Evolutionary conservation across 495 filamentous ascomycete species (phyloP), one percentile per base, ranked within the genome.

Genomic region (Elasticomyces elasticus): DNA sequence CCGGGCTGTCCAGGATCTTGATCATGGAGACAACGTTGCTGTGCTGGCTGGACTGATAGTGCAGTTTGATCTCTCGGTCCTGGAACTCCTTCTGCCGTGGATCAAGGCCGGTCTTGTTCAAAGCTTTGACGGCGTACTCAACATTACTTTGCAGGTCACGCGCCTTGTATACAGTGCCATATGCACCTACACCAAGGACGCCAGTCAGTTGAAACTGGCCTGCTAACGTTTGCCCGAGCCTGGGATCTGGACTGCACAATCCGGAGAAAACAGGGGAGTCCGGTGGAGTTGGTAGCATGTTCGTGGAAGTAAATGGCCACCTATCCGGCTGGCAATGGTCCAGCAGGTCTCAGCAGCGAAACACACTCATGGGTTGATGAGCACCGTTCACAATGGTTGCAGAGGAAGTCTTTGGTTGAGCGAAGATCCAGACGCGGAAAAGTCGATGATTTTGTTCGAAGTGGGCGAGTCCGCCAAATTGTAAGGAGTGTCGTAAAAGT

Each of bases 81-180:
- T 97, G 92, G 74, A 94, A 99, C 62, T 82, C 81, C 57, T 81
- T 75, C 66, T 97, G 90, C 58, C 94, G 78, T 57, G 78, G 76
- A 71, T 97, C 90, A 75, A 97, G 73, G 43, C 87, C 89, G 52
- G 80, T 74, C 71, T 96, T 97, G 80, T 87, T 90, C 68, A 99
- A 77, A 33, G 89, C 89, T 74, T 99, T 99, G 66, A 99, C 91
- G 50, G 92, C 94, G 73, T 94, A 99, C 53, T 79, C 80, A 30
- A 80, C 77, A 62, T 84, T 77, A 54, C 86, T 91, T 61, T 84
- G 82, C 49, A 89, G 80, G 72, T 97, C 91, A 71, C 90, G 74
- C 60, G 92, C 92, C 31, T 84, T 86, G 72, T 98, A 96, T 13
- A 98, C 94, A 24, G 96, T 89, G 41, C 92, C 92, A 72, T 98